Evolutionary conservation across 805 yeast species (phyloP).

Genomic region (Lipomyces lipofer): DNA sequence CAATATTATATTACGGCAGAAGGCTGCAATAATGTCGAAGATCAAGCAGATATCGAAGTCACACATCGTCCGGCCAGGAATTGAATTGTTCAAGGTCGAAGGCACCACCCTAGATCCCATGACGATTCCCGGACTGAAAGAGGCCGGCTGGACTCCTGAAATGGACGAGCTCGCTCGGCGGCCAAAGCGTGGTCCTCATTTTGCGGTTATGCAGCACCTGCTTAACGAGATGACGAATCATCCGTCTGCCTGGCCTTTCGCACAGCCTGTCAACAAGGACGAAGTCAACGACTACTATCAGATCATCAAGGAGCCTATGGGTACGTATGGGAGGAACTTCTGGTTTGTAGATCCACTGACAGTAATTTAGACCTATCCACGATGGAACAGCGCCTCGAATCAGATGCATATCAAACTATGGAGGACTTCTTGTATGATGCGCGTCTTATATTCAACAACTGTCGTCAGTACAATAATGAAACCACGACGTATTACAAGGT

Average conservation of each 20-base stretch:
- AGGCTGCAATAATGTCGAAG: constrained; percentile 85
- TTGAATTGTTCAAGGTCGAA: constrained; percentile 62
- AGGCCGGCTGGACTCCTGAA: constrained; percentile 97
- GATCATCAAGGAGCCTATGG: constrained; percentile 98
- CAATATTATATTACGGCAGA: constrained; percentile 81
- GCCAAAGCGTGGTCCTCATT: constrained; percentile 93
- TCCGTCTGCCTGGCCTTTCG: constrained; percentile 98
- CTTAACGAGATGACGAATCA: constrained; percentile 88
- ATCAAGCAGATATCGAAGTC: constrained; percentile 77
- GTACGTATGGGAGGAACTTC: background rate
- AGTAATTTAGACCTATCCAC: constrained; percentile 60
- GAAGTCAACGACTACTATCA: constrained; percentile 97
- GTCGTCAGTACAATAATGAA: constrained; percentile 90
- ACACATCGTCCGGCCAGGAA: constrained; percentile 78
- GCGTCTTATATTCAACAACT: constrained; percentile 80
- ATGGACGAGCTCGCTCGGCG: constrained; percentile 96
- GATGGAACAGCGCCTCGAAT: constrained; percentile 90
- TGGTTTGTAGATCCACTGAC: background rate
- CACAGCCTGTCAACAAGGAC: constrained; percentile 82
- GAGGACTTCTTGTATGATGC: constrained; percentile 91
- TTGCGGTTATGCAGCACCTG: constrained; percentile 86
- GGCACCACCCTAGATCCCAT: constrained; percentile 62
- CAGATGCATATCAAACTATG: constrained; percentile 85
- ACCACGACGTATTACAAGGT: constrained; percentile 85
- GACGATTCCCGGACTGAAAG: constrained; percentile 84